Base-by-base conservation (phyloP, 352 stramenopile species). In the Pythium sukuiense region DNA sequence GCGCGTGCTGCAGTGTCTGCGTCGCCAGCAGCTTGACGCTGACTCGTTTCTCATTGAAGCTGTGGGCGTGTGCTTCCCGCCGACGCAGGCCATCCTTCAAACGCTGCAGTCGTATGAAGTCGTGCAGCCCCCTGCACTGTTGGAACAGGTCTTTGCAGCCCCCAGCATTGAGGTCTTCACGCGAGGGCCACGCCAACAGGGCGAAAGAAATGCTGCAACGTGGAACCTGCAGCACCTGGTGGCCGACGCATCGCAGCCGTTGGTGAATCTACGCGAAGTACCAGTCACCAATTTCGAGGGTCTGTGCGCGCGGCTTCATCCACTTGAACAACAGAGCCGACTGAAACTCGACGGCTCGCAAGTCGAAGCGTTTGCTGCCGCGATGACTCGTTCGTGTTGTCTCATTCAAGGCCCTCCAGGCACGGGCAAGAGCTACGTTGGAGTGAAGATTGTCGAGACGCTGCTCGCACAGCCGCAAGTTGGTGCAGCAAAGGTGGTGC, bases 391-490 rank as follows among this genome's bases (percentile, higher is more conserved):
- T 37, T 68, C 79, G 53, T 83, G 95, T 20, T 79, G 80, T 32
- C 79, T 92, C 14, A 90, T 95, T 52, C 88, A 97, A 77, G 89
- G 89, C 9, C 85, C 90, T 12, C 77, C 81, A 55, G 81, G 87
- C 50, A 93, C 76, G 48, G 88, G 88, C 37, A 97, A 97, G 57
- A 94, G 81, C 30, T 96, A 91, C 57, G 87, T 97, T 54, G 89
- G 89, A 16, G 80, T 73, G 1, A 76, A 93, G 20, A 79, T 96
- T 33, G 88, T 81, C 27, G 72, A 81, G 45, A 83, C 86, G 16
- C 87, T 97, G 62, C 53, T 91, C 32, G 56, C 77, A 11, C 63
- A 64, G 30, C 49, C 26, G 7, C 45, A 16, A 29, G n/a, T 16
- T 29, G 45, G 39, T 27, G 41, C 43, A 18, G 71, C 71, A 9